phyloP scores from a whole-genome alignment of 2,329 filamentous ascomycete genomes.

The Mariannaea elegans region DNA sequence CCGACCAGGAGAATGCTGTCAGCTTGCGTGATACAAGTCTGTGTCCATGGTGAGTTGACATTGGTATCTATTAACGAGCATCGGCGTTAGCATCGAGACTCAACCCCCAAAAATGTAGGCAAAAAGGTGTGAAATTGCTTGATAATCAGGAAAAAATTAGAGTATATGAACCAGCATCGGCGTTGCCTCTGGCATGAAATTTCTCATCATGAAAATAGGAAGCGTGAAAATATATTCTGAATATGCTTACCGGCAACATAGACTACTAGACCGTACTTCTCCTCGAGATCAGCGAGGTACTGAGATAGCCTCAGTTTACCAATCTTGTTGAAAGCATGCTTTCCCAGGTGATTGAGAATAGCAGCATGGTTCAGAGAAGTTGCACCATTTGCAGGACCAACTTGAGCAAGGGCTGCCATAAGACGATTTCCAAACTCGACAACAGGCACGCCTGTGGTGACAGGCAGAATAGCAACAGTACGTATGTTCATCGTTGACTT shows the following conservation, averaged over 20 bases:
- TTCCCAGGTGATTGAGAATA: slow-evolving; percentile 92
- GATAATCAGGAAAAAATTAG: slow-evolving; percentile 73
- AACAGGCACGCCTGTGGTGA: slow-evolving; percentile 90
- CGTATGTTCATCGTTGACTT: slow-evolving; percentile 92
- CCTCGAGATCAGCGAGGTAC: slow-evolving; percentile 94
- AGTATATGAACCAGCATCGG: slow-evolving; percentile 67
- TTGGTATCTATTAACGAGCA: slow-evolving; percentile 76
- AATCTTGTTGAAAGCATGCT: slow-evolving; percentile 97
- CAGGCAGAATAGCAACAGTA: slow-evolving; percentile 90
- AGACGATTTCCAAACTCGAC: slow-evolving; percentile 93
- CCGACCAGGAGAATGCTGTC: slow-evolving; percentile 96
- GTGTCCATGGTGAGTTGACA: slow-evolving; percentile 97
- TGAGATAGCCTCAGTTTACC: slow-evolving; percentile 95
- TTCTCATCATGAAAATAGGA: slow-evolving; percentile 59
- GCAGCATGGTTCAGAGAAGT: slow-evolving; percentile 93
- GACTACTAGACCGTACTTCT: slow-evolving; percentile 94
- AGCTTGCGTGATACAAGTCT: slow-evolving; percentile 95
- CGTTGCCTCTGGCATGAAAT: slow-evolving; percentile 59
- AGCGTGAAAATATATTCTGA: neutral
- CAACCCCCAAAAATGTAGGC: slow-evolving; percentile 11
- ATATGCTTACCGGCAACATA: slow-evolving; percentile 80
- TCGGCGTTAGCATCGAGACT: slow-evolving; percentile 39
- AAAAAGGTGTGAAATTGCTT: slow-evolving; percentile 5
- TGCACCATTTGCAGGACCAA: slow-evolving; percentile 88
- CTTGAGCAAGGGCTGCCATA: slow-evolving; percentile 86